These are phyloP conservation scores for Paramecium octaurelia DNA, from an alignment of 73 alveolate species.

Conservation along the genomic window DNA sequence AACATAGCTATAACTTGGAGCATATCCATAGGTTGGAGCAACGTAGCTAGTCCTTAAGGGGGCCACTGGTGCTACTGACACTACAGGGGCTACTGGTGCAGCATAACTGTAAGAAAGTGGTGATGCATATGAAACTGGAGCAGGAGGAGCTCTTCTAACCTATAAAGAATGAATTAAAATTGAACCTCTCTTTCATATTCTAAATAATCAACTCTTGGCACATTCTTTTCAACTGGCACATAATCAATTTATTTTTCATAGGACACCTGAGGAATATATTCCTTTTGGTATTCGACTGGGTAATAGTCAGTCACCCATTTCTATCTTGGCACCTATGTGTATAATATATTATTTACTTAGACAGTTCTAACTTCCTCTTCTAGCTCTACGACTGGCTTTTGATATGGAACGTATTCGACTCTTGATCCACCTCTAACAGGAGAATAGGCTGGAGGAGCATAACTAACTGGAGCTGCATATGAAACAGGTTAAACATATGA, in stretches of 20 bases:
- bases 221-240: conserved; percentile 58
- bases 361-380: conserved; percentile 57
- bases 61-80: neutral
- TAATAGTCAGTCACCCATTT: conserved; percentile 64
- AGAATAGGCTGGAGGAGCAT: neutral
- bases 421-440: conserved; percentile 54
- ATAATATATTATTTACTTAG: neutral
- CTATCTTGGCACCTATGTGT: conserved; percentile 54
- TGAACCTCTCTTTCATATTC: conserved; percentile 50
- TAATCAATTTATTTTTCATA: conserved; percentile 55
- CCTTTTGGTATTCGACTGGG: conserved; percentile 59
- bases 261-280: conserved; percentile 54
- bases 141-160: conserved; percentile 50
- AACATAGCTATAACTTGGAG: neutral
- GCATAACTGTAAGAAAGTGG: conserved; percentile 32
- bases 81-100: conserved; percentile 1
- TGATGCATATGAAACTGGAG: neutral
- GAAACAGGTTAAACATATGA: conserved; percentile 8
- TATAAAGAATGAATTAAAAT: neutral
- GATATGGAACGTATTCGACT: conserved; percentile 45
- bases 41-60: neutral
- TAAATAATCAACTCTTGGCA: conserved; percentile 50
- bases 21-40: conserved; percentile 15
- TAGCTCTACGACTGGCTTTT: conserved; percentile 49
- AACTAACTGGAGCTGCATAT: neutral